Conservation (phyloP, 441 rosid species). For the Dalechampia spathulata region DNA sequence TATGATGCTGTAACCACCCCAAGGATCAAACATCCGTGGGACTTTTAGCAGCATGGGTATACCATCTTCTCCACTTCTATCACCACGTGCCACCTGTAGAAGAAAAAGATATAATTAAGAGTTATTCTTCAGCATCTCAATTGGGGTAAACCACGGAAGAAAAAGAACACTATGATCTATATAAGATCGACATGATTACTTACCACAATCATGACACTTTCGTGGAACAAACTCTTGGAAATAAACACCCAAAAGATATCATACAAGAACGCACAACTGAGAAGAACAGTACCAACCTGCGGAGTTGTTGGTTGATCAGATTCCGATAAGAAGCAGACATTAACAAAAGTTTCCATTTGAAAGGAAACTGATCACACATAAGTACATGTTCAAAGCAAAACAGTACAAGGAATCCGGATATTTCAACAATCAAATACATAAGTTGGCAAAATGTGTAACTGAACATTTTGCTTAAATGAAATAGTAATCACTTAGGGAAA, state of each 20-base stretch:
- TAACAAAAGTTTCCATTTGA: not conserved
- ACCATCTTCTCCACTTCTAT: slow-evolving; percentile 76
- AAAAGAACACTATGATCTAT: not conserved
- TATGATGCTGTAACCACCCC: slow-evolving; percentile 84
- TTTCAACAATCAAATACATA: not conserved
- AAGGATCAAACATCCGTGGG: slow-evolving; percentile 78
- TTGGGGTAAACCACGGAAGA: too few species aligned
- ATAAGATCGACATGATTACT: slow-evolving; percentile 21
- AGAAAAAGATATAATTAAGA: not conserved
- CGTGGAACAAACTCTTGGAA: slow-evolving; percentile 76
- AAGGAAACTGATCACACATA: not conserved
- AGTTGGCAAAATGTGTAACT: not conserved
- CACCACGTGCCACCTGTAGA: slow-evolving; percentile 72
- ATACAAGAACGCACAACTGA: slow-evolving; percentile 81
- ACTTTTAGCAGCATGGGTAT: slow-evolving; percentile 76
- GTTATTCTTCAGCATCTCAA: not conserved
- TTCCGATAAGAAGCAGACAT: not conserved
- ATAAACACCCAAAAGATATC: slow-evolving; percentile 95
- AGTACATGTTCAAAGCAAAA: not conserved
- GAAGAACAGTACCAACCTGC: slow-evolving; percentile 83
- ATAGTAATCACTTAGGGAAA: not conserved
- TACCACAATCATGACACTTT: slow-evolving; percentile 95
- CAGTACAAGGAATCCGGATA: not conserved
- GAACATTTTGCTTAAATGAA: not conserved
- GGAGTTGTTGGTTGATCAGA: slow-evolving; percentile 17